phyloP scores from a whole-genome alignment of 2,329 filamentous ascomycete genomes.

The Helotiales sp. region DNA sequence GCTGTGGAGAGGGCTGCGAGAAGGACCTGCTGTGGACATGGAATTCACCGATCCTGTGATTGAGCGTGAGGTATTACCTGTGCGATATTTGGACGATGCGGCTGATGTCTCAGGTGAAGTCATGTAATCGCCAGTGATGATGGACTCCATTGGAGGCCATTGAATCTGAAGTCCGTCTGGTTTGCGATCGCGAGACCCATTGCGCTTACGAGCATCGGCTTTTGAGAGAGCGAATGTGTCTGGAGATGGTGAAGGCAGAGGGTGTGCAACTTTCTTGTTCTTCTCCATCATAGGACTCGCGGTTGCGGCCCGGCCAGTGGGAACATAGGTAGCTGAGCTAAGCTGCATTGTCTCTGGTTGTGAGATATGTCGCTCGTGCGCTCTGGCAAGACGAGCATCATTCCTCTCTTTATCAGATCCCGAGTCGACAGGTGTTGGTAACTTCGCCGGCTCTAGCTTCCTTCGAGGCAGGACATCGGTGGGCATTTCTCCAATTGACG shows the following conservation, averaged over 20 bases:
- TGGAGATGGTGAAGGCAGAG: slow-evolving; percentile 67
- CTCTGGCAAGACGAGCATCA: slow-evolving; percentile 29
- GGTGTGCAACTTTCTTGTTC: slow-evolving; percentile 45
- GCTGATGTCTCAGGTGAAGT: slow-evolving; percentile 58
- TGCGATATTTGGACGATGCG: slow-evolving; percentile 53
- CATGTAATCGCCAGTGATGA: slow-evolving; percentile 50
- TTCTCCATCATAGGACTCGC: slow-evolving; percentile 64
- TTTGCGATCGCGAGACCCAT: slow-evolving; percentile 76
- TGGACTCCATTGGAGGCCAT: slow-evolving; percentile 51
- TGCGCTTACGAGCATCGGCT: slow-evolving; percentile 60
- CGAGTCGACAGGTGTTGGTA: slow-evolving; percentile 45
- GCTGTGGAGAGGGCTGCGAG: slow-evolving; percentile 36
- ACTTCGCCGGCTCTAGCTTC: slow-evolving; percentile 41
- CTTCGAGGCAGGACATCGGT: slow-evolving; percentile 46
- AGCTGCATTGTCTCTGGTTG: slow-evolving; percentile 39
- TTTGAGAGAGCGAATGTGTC: slow-evolving; percentile 64
- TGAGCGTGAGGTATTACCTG: slow-evolving; percentile 42
- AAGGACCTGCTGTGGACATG: slow-evolving; percentile 46
- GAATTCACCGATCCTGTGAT: slow-evolving; percentile 57
- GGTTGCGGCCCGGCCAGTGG: slow-evolving; percentile 53
- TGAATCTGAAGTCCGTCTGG: slow-evolving; percentile 72
- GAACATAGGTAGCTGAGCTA: slow-evolving; percentile 36
- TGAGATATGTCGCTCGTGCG: slow-evolving; percentile 32
- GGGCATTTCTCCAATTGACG: slow-evolving; percentile 75
- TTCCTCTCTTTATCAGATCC: slow-evolving; percentile 46